These are phyloP conservation scores for Ambrosia trifida DNA, from an alignment of 129 eudicot species.

Conservation along the genomic window DNA sequence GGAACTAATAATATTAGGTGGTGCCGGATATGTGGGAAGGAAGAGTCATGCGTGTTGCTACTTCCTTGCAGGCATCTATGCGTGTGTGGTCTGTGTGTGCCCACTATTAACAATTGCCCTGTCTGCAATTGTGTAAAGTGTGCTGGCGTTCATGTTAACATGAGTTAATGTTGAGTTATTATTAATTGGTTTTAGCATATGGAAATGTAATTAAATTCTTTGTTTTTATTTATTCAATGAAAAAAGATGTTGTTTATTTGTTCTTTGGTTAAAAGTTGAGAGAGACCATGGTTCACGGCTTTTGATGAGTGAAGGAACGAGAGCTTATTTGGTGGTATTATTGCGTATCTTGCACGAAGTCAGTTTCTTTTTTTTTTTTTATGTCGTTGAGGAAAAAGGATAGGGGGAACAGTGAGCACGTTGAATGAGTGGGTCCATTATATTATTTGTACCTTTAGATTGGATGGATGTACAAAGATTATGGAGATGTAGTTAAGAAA, in stretches of 20 bases:
- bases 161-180: conserved; percentile 4
- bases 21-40: conserved; percentile 29
- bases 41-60: conserved; percentile 28
- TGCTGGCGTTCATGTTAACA: conserved; percentile 32
- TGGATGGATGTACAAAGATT: not conserved
- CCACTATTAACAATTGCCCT: conserved; percentile 19
- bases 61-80: conserved; percentile 40
- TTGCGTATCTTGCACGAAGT: conserved; percentile 32
- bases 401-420: conserved; percentile 10
- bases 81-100: conserved; percentile 26
- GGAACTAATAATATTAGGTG: not conserved
- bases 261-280: not conserved
- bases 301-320: not conserved
- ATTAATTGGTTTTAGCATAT: not conserved
- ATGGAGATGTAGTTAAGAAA: not conserved
- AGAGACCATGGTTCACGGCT: not conserved
- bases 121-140: conserved; percentile 25
- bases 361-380: conserved; percentile 4
- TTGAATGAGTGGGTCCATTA: conserved; percentile 6
- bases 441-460: not conserved
- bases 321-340: conserved; percentile 27
- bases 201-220: conserved; percentile 1
- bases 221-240: not conserved
- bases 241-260: not conserved
- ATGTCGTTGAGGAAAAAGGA: not conserved